Base-by-base conservation (phyloP, 306 rosid genomes). In the Prosopis cineraria region DNA sequence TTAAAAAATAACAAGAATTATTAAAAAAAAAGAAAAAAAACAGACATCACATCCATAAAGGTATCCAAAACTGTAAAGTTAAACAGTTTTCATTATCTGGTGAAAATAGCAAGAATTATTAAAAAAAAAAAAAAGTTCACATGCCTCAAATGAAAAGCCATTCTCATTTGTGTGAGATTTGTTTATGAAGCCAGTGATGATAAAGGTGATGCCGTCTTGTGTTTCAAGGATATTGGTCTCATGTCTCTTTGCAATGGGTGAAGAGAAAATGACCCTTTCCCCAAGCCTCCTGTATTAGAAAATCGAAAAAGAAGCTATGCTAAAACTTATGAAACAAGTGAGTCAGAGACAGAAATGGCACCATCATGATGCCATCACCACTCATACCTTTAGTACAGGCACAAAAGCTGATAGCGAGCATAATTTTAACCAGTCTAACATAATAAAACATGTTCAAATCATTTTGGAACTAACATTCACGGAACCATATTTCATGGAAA, bases 211-310 rank as follows among this genome's bases (percentile, higher is more conserved):
- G 31, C 82, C 86, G 52, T 85, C 86, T 60, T 76, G 53, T 2
- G 84, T 71, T 74, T 76, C 84, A 1, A 85, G 48, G 22, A 82
- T 80, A 73, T 85, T 85, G 44, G 80, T 75, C 40, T 79, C 86
- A 25, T 82, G 71, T 70, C 82, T 73, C 82, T 76, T 68, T 17
- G 77, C 73, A 76, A 85, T 82, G 43, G 59, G 58, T 16, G 72
- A 22, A 1, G 86, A 85, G 11, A 45, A 17, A 60, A 82, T 76
- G 72, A 72, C 34, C 9, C 76, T 82, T 24, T 72, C 84, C 24
- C 81, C 72, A 36, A 66, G 70, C 72, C 52, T 56, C 81, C 88
- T 85, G 64, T 31, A 41, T 20, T 20, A 0, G 22, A 22, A 55
- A 31, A 41, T 43, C 31, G 25, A 13, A 41, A 30, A 14, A 27